phyloP scores from a whole-genome alignment of 768 basidiomycete species.

The Termitomyces sp. region DNA sequence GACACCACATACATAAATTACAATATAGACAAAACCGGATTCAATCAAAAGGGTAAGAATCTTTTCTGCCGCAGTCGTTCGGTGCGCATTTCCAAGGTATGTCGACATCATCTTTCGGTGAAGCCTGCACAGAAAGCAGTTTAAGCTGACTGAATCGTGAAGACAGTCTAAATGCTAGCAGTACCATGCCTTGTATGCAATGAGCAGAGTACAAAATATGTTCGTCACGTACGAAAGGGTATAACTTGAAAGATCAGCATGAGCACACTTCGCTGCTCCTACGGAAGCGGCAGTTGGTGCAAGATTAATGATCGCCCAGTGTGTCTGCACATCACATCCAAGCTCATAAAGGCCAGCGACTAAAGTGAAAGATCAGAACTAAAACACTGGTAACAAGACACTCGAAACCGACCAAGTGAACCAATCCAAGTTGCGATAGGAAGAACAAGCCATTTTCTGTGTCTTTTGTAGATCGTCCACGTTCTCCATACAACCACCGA shows the following conservation, averaged over 20 bases:
- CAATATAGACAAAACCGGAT: conserved; percentile 22
- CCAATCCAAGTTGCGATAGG: conserved; percentile 21
- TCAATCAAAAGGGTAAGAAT: conserved; percentile 22
- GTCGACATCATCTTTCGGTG: conserved; percentile 19
- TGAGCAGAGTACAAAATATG: conserved; percentile 22
- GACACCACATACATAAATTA: conserved; percentile 18
- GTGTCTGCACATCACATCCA: conserved; percentile 21
- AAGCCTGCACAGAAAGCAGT: conserved; percentile 8
- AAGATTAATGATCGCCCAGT: conserved; percentile 18
- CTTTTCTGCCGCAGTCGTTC: conserved; percentile 21
- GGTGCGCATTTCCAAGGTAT: conserved; percentile 19
- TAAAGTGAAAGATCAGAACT: not conserved
- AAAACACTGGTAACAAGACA: not conserved
- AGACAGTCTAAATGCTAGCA: not conserved
- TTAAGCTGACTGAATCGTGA: not conserved
- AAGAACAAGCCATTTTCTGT: conserved; percentile 13
- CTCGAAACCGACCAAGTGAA: conserved; percentile 16
- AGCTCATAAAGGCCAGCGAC: conserved; percentile 24
- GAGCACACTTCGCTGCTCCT: conserved; percentile 18
- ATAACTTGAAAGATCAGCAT: conserved; percentile 23
- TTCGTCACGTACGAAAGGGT: conserved; percentile 24
- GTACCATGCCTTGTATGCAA: conserved; percentile 21
- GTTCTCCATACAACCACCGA: conserved; percentile 26
- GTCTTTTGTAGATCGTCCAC: conserved; percentile 17
- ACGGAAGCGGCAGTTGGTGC: conserved; percentile 20